These are phyloP conservation scores for Tranzscheliella williamsii DNA, from an alignment of 1,284 basidiomycete species.

Conservation along the genomic window DNA sequence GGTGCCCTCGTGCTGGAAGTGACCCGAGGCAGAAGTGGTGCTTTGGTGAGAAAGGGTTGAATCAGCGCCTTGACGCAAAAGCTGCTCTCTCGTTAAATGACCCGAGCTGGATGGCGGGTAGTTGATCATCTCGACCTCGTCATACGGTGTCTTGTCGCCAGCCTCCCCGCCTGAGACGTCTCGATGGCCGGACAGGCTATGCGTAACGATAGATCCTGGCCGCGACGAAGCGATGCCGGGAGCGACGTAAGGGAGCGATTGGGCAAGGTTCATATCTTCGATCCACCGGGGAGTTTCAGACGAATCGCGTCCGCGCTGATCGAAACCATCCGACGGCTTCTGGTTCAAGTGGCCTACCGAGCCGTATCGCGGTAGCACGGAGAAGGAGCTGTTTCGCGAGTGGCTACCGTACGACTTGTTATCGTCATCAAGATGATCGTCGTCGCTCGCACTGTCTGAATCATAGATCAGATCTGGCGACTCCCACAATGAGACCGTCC, in stretches of 20 bases:
- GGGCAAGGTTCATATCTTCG: slow-evolving; percentile 25
- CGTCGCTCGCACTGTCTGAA: slow-evolving; percentile 23
- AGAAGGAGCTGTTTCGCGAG: not conserved
- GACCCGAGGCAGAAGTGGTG: slow-evolving; percentile 9
- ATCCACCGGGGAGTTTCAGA: slow-evolving; percentile 40
- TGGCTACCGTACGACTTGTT: slow-evolving; percentile 14
- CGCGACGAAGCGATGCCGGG: slow-evolving; percentile 17
- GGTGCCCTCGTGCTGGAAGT: slow-evolving; percentile 38
- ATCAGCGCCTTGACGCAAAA: slow-evolving; percentile 4
- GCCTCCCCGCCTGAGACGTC: slow-evolving; percentile 2
- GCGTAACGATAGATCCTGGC: slow-evolving; percentile 4
- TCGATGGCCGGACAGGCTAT: slow-evolving; percentile 5
- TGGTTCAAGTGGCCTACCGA: slow-evolving; percentile 5
- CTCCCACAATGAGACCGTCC: slow-evolving; percentile 27
- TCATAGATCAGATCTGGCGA: slow-evolving; percentile 38
- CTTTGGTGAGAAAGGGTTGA: slow-evolving; percentile 14
- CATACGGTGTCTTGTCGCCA: slow-evolving; percentile 7
- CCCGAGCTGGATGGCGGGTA: slow-evolving; percentile 3
- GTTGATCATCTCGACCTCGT: slow-evolving; percentile 21
- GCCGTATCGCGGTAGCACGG: slow-evolving; percentile 13
- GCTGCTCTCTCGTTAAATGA: slow-evolving; percentile 9
- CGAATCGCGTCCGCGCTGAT: no score
- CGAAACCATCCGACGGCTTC: no score
- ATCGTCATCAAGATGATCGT: slow-evolving; percentile 13
- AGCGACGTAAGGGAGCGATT: slow-evolving; percentile 27